Evolutionary conservation across 2,329 filamentous ascomycete species (phyloP).

Genomic region (Beauveria bassiana): DNA sequence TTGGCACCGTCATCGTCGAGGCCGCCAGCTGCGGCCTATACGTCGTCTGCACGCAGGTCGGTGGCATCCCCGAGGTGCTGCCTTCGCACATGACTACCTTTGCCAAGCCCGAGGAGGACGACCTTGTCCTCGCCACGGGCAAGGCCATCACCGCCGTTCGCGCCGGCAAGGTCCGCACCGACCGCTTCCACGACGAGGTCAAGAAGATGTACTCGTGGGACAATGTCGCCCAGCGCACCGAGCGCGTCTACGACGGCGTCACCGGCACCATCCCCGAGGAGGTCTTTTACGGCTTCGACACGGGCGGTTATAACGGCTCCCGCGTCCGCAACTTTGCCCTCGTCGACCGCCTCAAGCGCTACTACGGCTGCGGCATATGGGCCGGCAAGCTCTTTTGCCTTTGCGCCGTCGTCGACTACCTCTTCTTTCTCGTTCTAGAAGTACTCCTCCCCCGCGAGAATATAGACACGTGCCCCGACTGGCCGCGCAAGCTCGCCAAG

Average conservation of each 20-base stretch:
- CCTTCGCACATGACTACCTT: conserved; percentile 97
- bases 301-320: conserved; percentile 60
- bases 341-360: conserved; percentile 89
- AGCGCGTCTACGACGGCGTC: conserved; percentile 92
- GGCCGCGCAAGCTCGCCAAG: conserved; percentile 64
- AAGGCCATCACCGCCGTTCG: conserved; percentile 81
- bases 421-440: conserved; percentile 83
- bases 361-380: conserved; percentile 98
- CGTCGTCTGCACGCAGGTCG: conserved; percentile 92
- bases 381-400: conserved; percentile 95
- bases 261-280: conserved; percentile 76
- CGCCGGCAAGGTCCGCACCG: conserved; percentile 79
- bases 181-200: conserved; percentile 93
- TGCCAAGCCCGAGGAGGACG: conserved; percentile 92
- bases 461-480: conserved; percentile 85
- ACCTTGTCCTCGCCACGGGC: conserved; percentile 81
- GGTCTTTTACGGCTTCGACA: conserved; percentile 80
- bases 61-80: conserved; percentile 92
- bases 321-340: conserved; percentile 80
- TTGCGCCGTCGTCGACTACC: conserved; percentile 87
- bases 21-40: conserved; percentile 93
- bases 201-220: conserved; percentile 99
- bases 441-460: conserved; percentile 74
- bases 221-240: conserved; percentile 87
- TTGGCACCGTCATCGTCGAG: conserved; percentile 96